Conservation (phyloP, 441 rosid genomes). For the Populus hybrid region DNA sequence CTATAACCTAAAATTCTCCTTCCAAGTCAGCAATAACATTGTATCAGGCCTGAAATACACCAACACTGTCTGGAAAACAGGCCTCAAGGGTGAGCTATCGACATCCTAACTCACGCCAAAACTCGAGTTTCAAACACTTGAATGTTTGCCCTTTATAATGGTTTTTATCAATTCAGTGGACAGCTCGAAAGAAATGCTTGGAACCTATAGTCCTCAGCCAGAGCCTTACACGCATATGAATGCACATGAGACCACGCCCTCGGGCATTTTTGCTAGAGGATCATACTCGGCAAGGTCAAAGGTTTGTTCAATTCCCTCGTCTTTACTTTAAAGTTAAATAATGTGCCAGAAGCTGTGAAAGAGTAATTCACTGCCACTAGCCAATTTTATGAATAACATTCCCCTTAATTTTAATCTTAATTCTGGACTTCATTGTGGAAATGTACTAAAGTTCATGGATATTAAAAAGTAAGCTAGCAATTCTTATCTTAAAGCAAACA, state of each 20-base stretch:
- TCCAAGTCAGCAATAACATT: conserved; percentile 67
- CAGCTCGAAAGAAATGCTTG: conserved; percentile 65
- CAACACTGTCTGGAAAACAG: conserved; percentile 73
- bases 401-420: too few relatives aligned
- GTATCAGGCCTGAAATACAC: conserved; percentile 77
- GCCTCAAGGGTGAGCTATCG: conserved; percentile 46
- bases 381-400: too few relatives aligned
- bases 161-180: conserved; percentile 57
- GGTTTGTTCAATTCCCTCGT: conserved; percentile 29
- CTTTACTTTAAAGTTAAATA: not conserved
- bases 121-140: too few relatives aligned
- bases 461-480: too few relatives aligned
- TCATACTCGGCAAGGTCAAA: conserved; percentile 65
- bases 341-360: too few relatives aligned
- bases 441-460: too few relatives aligned
- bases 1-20: conserved; percentile 57
- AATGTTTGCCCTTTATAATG: too few relatives aligned
- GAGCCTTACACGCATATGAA: conserved; percentile 59
- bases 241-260: conserved; percentile 67
- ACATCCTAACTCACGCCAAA: conserved; percentile 2
- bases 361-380: too few relatives aligned
- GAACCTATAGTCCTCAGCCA: conserved; percentile 66
- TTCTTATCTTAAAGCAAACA: too few relatives aligned
- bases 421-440: too few relatives aligned
- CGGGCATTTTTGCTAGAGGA: conserved; percentile 71